phyloP scores from a whole-genome alignment of 2,329 filamentous ascomycete species.

The Fonsecaea multimorphosa region DNA sequence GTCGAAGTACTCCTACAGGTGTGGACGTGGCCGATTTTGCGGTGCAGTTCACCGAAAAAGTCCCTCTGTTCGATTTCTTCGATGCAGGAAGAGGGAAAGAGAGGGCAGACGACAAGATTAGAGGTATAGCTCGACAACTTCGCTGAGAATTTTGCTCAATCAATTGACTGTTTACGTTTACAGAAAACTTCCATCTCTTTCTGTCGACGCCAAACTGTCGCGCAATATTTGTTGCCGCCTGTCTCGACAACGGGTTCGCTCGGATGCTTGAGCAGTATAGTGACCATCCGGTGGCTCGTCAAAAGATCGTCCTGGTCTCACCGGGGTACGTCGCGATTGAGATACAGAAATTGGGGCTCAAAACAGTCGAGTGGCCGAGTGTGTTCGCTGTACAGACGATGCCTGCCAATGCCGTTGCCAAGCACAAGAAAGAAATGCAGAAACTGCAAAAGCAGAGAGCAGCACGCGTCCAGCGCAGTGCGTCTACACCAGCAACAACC shows the following conservation, averaged over 20 bases:
- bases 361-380: constrained; percentile 23
- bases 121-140: constrained; percentile 21
- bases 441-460: constrained; percentile 13
- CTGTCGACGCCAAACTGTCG: constrained; percentile 37
- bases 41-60: constrained; percentile 34
- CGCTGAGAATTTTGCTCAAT: neutral
- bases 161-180: neutral
- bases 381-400: constrained; percentile 19
- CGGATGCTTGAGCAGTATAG: constrained; percentile 38
- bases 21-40: constrained; percentile 29
- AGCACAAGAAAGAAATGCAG: constrained; percentile 8
- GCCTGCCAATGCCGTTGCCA: constrained; percentile 9
- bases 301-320: constrained; percentile 37
- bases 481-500: constrained; percentile 1
- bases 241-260: constrained; percentile 37
- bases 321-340: constrained; percentile 33
- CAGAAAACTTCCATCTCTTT: constrained; percentile 39
- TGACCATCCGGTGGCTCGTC: constrained; percentile 26
- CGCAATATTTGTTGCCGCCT: constrained; percentile 37
- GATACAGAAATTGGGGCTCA: constrained; percentile 25
- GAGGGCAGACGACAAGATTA: constrained; percentile 39
- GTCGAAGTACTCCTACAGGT: constrained; percentile 3
- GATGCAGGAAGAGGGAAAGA: constrained; percentile 38
- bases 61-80: constrained; percentile 38
- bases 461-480: constrained; percentile 4